phyloP scores from a whole-genome alignment of 306 rosid species.

The Cucurbita maxima region DNA sequence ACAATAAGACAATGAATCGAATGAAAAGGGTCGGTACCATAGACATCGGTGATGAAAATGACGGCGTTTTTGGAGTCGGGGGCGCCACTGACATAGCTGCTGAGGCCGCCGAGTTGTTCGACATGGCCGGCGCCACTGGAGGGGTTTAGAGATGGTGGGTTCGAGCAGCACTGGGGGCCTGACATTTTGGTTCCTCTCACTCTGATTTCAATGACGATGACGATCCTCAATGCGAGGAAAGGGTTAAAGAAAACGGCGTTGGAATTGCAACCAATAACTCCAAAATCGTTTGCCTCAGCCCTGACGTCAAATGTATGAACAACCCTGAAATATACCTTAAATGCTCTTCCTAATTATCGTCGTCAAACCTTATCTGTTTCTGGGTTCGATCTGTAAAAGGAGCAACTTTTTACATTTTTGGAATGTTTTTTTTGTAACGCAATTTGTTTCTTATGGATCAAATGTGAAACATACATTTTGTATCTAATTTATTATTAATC shows the following conservation, averaged over 20 bases:
- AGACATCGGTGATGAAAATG: constrained; percentile 36
- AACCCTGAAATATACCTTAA: too few species aligned
- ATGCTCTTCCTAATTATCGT: too few species aligned
- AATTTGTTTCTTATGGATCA: too few species aligned
- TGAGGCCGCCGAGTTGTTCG: constrained; percentile 26
- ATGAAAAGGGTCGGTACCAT: background rate
- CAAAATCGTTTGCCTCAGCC: background rate
- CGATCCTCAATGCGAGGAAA: too few species aligned
- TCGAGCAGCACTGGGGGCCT: constrained; percentile 47
- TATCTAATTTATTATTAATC: too few species aligned
- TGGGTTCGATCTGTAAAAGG: too few species aligned
- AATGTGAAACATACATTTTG: too few species aligned
- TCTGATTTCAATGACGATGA: background rate
- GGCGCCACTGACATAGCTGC: constrained; percentile 36
- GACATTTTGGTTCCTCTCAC: constrained; percentile 25
- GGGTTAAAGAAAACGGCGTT: background rate
- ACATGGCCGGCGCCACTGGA: constrained; percentile 39
- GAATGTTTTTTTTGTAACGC: too few species aligned
- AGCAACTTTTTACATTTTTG: too few species aligned
- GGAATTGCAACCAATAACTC: background rate
- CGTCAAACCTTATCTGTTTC: too few species aligned
- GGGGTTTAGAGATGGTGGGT: constrained; percentile 49
- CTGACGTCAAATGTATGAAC: background rate
- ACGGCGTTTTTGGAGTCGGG: constrained; percentile 37
- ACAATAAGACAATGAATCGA: background rate